Base-by-base conservation (phyloP, 2,329 filamentous ascomycete species). In the Metarhizium humberi region DNA sequence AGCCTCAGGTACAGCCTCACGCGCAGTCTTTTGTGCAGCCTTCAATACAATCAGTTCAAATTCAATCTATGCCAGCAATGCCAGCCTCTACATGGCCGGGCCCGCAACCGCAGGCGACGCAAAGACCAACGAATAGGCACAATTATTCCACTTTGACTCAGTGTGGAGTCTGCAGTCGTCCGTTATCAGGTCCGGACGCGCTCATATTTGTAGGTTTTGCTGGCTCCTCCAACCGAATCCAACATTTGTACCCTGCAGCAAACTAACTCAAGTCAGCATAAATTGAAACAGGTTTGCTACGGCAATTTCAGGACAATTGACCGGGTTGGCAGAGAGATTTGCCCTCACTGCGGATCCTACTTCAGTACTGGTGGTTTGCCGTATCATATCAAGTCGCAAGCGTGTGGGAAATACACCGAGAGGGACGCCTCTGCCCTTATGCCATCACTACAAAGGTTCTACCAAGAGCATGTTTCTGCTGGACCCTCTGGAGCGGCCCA, bases 331-430 rank as follows among this genome's bases (percentile, higher is more conserved):
- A 68, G 64, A n/a, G 73, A 70, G 20, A 61, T 67, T 0, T 82
- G 79, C 53, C 57, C 67, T 1, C 67, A 72, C 50, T 82, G 78
- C 49, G 76, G 76, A 30, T 67, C 72, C 46, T 54, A 52, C 3
- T 80, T 82, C 48, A 65, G 64, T 11, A 59, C 62, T 4, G 68
- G 68, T 25, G 76, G 75, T 1, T 60, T 76, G 2, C 58, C 67
- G 51, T 79, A 79, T 64, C 79, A 82, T 57, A 57, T 63, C 0
- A 65, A 69, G 42, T 73, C 72, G 53, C 63, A 66, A 3, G 73
- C 79, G 3, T 82, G 79, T 58, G 77, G 78, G n/a, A 59, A 66
- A 3, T 73, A 74, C 55, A 59, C 59, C 25, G 50, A 59, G 3
- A 57, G 58, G 8, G 57, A 56, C 46, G 14, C 38, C n/a, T 34